Conservation (phyloP, 805 yeast species). For the Pichia paraexigua region DNA sequence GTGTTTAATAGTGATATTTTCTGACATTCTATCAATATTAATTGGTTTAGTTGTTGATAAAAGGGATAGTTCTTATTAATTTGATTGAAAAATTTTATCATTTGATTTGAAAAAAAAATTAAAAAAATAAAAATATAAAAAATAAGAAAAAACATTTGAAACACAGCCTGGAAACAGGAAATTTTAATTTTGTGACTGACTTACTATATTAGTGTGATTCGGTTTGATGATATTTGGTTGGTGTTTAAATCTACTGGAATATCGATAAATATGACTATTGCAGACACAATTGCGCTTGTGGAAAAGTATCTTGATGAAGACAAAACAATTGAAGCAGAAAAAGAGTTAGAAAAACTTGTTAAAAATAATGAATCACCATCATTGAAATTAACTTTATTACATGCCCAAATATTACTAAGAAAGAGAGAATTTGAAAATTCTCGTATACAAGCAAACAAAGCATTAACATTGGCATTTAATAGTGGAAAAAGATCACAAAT, state of each 20-base stretch:
- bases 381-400: slow-evolving; percentile 38
- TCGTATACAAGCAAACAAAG: slow-evolving; percentile 36
- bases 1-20: background rate
- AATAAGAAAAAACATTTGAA: background rate
- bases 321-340: slow-evolving; percentile 39
- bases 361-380: slow-evolving; percentile 35
- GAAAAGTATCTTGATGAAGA: slow-evolving; percentile 37
- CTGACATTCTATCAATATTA: background rate
- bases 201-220: too few relatives aligned
- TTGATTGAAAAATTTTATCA: background rate
- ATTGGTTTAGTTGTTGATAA: background rate
- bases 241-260: too few relatives aligned
- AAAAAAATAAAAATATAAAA: background rate
- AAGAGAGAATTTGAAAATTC: slow-evolving; percentile 41
- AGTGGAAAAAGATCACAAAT: slow-evolving; percentile 40
- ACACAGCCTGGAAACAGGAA: background rate
- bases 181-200: too few relatives aligned
- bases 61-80: background rate
- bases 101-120: background rate
- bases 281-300: slow-evolving; percentile 25
- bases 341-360: slow-evolving; percentile 32
- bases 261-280: slow-evolving; percentile 10
- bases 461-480: slow-evolving; percentile 35
- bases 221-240: too few relatives aligned
- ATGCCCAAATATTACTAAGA: slow-evolving; percentile 44